A percentile compares a stretch with the other conserved stretches of the same genome.
phyloP scores from a whole-genome alignment of 2,329 filamentous ascomycete genomes.

The Clarireedia paspali region DNA sequence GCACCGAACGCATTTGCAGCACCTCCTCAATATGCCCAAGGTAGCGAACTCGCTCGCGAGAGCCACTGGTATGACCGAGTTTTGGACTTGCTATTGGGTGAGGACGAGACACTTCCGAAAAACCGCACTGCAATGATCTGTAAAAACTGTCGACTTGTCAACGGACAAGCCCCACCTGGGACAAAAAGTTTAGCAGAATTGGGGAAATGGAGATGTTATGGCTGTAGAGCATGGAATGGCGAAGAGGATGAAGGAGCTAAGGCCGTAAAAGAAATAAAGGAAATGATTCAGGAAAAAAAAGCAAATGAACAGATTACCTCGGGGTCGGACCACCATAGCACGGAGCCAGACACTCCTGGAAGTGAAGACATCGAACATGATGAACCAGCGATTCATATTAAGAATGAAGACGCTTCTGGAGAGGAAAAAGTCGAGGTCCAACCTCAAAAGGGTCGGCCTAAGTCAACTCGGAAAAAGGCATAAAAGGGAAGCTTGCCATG shows the following conservation, averaged over 20 bases:
- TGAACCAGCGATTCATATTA: not conserved
- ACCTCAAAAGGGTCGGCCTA: slow-evolving; percentile 4
- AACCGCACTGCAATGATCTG: slow-evolving; percentile 89
- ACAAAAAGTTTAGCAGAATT: slow-evolving; percentile 69
- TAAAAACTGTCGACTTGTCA: slow-evolving; percentile 73
- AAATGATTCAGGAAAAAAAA: slow-evolving; percentile 18
- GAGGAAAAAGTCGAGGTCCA: slow-evolving; percentile 12
- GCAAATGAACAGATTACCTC: not conserved
- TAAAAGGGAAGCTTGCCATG: not conserved
- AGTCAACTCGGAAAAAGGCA: slow-evolving; percentile 2
- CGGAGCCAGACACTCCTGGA: not conserved
- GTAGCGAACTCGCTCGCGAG: slow-evolving; percentile 14
- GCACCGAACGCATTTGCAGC: slow-evolving; percentile 61
- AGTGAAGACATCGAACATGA: slow-evolving; percentile 6
- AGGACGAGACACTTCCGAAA: slow-evolving; percentile 87
- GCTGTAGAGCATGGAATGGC: slow-evolving; percentile 77
- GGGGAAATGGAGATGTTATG: slow-evolving; percentile 80
- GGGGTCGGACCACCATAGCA: not conserved
- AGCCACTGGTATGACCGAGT: slow-evolving; percentile 91
- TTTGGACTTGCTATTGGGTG: slow-evolving; percentile 83
- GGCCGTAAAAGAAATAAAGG: slow-evolving; percentile 42
- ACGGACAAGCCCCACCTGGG: slow-evolving; percentile 90
- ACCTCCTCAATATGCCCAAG: slow-evolving; percentile 26
- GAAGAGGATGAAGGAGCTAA: slow-evolving; percentile 70
- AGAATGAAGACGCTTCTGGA: slow-evolving; percentile 8